Base-by-base conservation (phyloP, 176 grass and related monocot species). In the Oryza punctata region DNA sequence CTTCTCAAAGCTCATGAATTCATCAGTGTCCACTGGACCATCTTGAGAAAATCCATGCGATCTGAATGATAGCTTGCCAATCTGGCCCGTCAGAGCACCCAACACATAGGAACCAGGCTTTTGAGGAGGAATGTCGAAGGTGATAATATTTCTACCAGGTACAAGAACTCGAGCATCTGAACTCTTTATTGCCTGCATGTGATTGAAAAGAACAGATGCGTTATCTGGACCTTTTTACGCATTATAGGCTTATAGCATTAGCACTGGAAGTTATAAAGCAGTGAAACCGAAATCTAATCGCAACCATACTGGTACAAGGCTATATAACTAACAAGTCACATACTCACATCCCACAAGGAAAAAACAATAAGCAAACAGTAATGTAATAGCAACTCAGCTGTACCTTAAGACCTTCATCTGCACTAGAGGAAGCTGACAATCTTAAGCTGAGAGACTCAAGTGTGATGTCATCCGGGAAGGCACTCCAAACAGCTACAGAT, bases 1-100 rank as follows among this genome's bases (percentile, higher is more conserved):
- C 78, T 94, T 99, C 75, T 99, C 93, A 79, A 94, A 96, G 75
- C 96, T 99, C 93, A 99, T 96, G 76, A 96, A 94, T 72, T 99
- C 97, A 79, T 99, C 97, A 76, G 74, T 94, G 63, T 91, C 93
- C 49, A 89, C 85, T 25, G 97, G 91, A 67, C 97, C 93, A 50
- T 87, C 97, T 85, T 99, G 94, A 80, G 97, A 94, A 89, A 99
- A 96, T 77, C 89, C 90, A 92, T 99, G 97, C 3, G 93, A 99
- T 81, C 97, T 94, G 78, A 99, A 96, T 90, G 88, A 91, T 44
- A 96, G 91, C 38, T 99, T 92, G 78, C 97, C 93, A 72, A 99
- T 96, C 73, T 99, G 97, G 75, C 97, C 97, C 64, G 97, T 99
- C 69, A 99, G 89, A 88, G 88, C 89, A 49, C 97, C 97, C 86